Percentiles rank a stretch among this genome's conserved stretches.
Conservation (phyloP, 1,284 basidiomycete genomes). For the Boletus nobilissimus region DNA sequence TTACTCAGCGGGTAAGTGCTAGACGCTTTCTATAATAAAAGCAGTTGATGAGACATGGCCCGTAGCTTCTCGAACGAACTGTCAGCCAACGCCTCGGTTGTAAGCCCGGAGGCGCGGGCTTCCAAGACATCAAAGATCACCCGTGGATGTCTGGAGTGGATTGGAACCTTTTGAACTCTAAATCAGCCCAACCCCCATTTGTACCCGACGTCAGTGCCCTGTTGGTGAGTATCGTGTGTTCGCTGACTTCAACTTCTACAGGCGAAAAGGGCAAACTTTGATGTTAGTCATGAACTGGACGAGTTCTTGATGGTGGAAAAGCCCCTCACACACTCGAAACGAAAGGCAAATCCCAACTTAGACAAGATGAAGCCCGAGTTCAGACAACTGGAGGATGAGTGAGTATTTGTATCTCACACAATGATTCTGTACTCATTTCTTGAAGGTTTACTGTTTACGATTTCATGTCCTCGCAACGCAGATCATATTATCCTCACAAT, state of each 20-base stretch:
- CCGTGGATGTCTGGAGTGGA: constrained; percentile 88
- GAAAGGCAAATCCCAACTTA: constrained; percentile 85
- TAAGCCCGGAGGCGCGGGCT: constrained; percentile 69
- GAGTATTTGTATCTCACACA: constrained; percentile 42
- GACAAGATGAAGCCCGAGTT: constrained; percentile 91
- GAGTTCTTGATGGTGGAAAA: constrained; percentile 97
- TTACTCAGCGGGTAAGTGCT: constrained; percentile 60
- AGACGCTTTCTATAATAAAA: constrained; percentile 15
- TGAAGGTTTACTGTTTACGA: constrained; percentile 82
- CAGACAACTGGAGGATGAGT: constrained; percentile 94
- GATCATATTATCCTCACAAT: constrained; percentile 84
- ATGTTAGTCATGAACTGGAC: constrained; percentile 96
- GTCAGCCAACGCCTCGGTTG: constrained; percentile 86
- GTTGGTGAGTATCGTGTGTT: neutral
- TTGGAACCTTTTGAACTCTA: constrained; percentile 82
- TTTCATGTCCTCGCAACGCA: constrained; percentile 69
- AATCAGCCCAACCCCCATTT: constrained; percentile 85
- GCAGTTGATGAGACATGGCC: constrained; percentile 34
- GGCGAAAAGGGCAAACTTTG: constrained; percentile 96
- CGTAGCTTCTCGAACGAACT: constrained; percentile 87
- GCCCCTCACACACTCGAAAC: constrained; percentile 91
- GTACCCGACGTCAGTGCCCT: constrained; percentile 82
- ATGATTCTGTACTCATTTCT: constrained; percentile 10
- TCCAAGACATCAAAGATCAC: constrained; percentile 82
- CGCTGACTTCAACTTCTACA: constrained; percentile 49